phyloP scores from a whole-genome alignment of 1,284 basidiomycete genomes.

The Omphalotus olearius region DNA sequence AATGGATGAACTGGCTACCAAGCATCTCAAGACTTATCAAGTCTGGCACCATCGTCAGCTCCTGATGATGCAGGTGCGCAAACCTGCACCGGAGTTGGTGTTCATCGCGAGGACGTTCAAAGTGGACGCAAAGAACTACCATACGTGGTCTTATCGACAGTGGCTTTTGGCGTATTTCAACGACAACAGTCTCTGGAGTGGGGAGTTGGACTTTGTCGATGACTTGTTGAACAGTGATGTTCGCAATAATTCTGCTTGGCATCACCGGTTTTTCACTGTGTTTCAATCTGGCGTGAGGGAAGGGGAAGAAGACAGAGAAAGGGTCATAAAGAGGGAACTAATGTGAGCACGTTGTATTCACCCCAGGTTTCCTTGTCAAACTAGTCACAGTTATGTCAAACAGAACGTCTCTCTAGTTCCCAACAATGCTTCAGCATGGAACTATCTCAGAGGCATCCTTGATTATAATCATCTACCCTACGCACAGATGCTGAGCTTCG shows the following conservation, averaged over 20 bases:
- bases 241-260: slow-evolving; percentile 97
- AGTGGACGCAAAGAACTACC: slow-evolving; percentile 89
- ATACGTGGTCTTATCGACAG: slow-evolving; percentile 94
- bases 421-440: slow-evolving; percentile 93
- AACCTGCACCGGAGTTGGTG: slow-evolving; percentile 62
- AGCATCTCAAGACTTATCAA: slow-evolving; percentile 90
- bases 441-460: slow-evolving; percentile 82
- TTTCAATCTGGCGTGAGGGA: slow-evolving; percentile 63
- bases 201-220: slow-evolving; percentile 78
- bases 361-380: slow-evolving; percentile 12
- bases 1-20: slow-evolving; percentile 81
- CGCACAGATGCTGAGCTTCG: slow-evolving; percentile 52
- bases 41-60: slow-evolving; percentile 96
- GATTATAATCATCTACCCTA: slow-evolving; percentile 58
- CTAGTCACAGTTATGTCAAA: slow-evolving; percentile 50
- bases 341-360: slow-evolving; percentile 43
- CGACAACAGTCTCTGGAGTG: slow-evolving; percentile 67
- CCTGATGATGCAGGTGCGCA: slow-evolving; percentile 57
- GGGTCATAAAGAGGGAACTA: slow-evolving; percentile 62
- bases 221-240: slow-evolving; percentile 74
- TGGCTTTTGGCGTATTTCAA: slow-evolving; percentile 86
- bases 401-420: slow-evolving; percentile 82
- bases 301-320: slow-evolving; percentile 55
- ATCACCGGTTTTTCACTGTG: slow-evolving; percentile 94
- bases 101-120: slow-evolving; percentile 74